phyloP scores from a whole-genome alignment of 169 alveolate species.

The Plasmodium fragile region DNA sequence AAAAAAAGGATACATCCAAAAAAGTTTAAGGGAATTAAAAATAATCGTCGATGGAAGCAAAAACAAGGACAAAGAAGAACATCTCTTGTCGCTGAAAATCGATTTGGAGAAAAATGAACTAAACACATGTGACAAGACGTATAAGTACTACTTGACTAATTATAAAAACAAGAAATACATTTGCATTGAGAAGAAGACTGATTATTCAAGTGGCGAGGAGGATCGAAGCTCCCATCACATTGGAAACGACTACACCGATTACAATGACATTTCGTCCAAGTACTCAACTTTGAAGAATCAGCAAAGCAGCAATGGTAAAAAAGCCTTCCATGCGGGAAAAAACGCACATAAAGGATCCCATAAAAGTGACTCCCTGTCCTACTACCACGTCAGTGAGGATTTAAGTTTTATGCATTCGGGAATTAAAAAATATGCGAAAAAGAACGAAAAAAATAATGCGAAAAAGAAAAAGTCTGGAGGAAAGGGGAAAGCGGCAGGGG shows the following conservation, averaged over 20 bases:
- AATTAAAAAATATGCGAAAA: constrained; percentile 45
- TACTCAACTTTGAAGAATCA: neutral
- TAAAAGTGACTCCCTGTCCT: constrained; percentile 11
- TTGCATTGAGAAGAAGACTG: constrained; percentile 68
- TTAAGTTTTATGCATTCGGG: constrained; percentile 60
- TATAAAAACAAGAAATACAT: constrained; percentile 65
- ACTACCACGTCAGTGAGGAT: constrained; percentile 30
- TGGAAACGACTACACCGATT: neutral
- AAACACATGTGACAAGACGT: constrained; percentile 34
- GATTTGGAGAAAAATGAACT: constrained; percentile 69
- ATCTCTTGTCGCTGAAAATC: constrained; percentile 35
- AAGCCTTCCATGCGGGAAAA: neutral
- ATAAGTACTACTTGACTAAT: constrained; percentile 56
- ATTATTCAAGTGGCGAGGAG: constrained; percentile 32
- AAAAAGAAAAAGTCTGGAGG: constrained; percentile 3
- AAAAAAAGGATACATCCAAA: constrained; percentile 52
- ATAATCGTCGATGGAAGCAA: constrained; percentile 9
- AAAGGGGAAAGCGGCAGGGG: neutral
- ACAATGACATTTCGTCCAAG: neutral
- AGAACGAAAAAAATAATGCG: neutral
- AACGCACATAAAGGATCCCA: neutral
- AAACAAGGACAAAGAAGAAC: neutral
- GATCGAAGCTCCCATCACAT: neutral
- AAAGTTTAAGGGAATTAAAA: constrained; percentile 23
- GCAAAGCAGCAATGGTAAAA: neutral